Evolutionary conservation across 2,329 filamentous ascomycete species (phyloP).

Genomic region (Epichloe typhina): DNA sequence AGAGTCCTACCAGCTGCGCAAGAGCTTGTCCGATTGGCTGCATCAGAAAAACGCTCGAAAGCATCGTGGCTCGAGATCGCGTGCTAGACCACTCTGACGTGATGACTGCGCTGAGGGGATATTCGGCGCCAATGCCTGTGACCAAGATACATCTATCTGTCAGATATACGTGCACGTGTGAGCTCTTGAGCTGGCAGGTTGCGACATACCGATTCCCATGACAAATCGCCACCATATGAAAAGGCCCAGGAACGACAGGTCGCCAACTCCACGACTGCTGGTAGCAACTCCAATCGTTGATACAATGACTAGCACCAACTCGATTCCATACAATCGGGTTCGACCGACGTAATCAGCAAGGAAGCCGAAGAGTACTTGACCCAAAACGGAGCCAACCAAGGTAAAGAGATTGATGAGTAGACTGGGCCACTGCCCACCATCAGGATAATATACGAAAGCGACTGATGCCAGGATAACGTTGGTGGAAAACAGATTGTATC

Average conservation of each 20-base stretch:
- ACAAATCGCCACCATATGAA: slow-evolving; percentile 43
- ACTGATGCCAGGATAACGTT: slow-evolving; percentile 41
- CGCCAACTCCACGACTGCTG: slow-evolving; percentile 34
- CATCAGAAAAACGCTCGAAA: slow-evolving; percentile 56
- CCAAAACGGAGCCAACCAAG: slow-evolving; percentile 36
- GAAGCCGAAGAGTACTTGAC: slow-evolving; percentile 39
- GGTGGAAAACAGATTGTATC: slow-evolving; percentile 41
- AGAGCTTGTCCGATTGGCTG: slow-evolving; percentile 55
- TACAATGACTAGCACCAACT: slow-evolving; percentile 41
- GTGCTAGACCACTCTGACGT: slow-evolving; percentile 53
- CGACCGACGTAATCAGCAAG: slow-evolving; percentile 42
- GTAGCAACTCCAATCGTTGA: slow-evolving; percentile 45
- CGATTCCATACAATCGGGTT: slow-evolving; percentile 42
- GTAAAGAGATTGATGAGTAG: slow-evolving; percentile 40
- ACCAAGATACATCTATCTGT: neutral
- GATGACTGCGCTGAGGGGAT: slow-evolving; percentile 54
- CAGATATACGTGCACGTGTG: neutral
- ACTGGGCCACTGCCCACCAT: slow-evolving; percentile 29
- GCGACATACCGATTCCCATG: slow-evolving; percentile 34
- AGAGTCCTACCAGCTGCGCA: slow-evolving; percentile 47
- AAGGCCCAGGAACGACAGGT: slow-evolving; percentile 35
- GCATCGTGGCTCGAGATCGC: slow-evolving; percentile 52
- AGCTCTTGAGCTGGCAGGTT: neutral
- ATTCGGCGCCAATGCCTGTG: slow-evolving; percentile 51
- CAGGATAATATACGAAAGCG: slow-evolving; percentile 38